Evolutionary conservation across 192 early-diverging fungal genomes (phyloP).

Genomic region (Podila verticillata): DNA sequence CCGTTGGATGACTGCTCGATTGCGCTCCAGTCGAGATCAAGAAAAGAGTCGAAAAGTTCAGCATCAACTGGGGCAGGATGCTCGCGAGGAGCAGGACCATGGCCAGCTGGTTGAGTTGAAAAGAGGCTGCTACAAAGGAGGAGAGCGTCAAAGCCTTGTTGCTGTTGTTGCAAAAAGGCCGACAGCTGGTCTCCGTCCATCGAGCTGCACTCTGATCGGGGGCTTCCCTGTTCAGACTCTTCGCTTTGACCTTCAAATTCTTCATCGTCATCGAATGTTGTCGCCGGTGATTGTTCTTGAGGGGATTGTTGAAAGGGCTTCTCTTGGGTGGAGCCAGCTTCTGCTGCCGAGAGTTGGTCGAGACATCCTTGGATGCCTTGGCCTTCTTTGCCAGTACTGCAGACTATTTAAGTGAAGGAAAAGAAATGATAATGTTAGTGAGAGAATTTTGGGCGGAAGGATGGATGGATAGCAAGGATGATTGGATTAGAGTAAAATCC

Average conservation of each 20-base stretch:
- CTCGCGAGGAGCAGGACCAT: conserved; percentile 33
- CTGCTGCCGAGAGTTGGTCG: conserved; percentile 55
- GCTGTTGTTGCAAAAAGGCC: conserved; percentile 51
- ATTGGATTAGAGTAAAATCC: neutral
- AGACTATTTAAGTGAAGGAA: conserved; percentile 21
- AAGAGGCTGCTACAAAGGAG: conserved; percentile 53
- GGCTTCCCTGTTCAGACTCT: conserved; percentile 49
- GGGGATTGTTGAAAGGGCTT: conserved; percentile 32
- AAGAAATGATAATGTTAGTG: neutral
- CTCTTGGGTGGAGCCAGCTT: conserved; percentile 49
- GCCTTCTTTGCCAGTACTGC: conserved; percentile 56
- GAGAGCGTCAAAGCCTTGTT: conserved; percentile 52
- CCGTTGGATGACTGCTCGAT: conserved; percentile 37
- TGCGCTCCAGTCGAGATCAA: conserved; percentile 57
- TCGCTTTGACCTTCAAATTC: conserved; percentile 42
- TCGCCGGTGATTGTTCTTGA: conserved; percentile 44
- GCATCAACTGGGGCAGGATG: conserved; percentile 55
- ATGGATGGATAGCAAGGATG: conserved; percentile 11
- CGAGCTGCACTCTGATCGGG: conserved; percentile 49
- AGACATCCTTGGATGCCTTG: conserved; percentile 25
- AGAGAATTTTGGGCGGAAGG: neutral
- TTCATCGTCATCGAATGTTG: conserved; percentile 53
- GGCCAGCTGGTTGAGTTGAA: conserved; percentile 12
- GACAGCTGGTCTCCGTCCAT: conserved; percentile 53
- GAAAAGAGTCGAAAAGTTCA: conserved; percentile 61